Evolutionary conservation across 1,139 yeast species (phyloP).

Genomic region (Yarrowia galli): DNA sequence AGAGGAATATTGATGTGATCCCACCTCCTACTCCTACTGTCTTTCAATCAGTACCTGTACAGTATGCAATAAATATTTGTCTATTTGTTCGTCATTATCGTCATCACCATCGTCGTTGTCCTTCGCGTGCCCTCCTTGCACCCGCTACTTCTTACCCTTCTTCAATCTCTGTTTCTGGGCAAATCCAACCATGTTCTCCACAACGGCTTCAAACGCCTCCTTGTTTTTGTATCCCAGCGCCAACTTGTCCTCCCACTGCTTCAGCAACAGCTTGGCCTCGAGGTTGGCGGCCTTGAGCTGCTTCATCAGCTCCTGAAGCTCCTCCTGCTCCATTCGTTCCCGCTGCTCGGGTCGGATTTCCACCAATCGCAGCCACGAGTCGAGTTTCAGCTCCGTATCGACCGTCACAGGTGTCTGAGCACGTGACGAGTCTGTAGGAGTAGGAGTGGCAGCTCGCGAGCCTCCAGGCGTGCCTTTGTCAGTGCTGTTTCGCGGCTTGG

Average conservation of each 20-base stretch:
- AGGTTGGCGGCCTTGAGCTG: conserved; percentile 47
- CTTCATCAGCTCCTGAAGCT: conserved; percentile 47
- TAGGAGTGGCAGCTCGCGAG: neutral
- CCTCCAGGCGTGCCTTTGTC: neutral
- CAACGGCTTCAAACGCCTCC: conserved; percentile 71
- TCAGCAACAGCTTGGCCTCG: conserved; percentile 53
- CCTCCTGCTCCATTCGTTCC: conserved; percentile 50
- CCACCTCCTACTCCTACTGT: no score
- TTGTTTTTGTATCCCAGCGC: conserved; percentile 59
- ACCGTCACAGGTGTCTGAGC: conserved; percentile 29
- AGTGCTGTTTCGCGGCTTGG: neutral
- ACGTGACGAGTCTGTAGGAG: conserved; percentile 15
- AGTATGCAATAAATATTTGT: conserved; percentile 18
- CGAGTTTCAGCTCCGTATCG: conserved; percentile 40
- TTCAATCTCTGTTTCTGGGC: conserved; percentile 55
- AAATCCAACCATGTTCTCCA: conserved; percentile 73
- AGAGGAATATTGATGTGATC: no score
- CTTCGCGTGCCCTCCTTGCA: no score
- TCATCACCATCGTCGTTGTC: neutral
- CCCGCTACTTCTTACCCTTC: conserved; percentile 17
- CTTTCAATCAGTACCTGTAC: neutral
- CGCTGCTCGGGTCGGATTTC: conserved; percentile 50
- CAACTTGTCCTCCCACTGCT: conserved; percentile 60
- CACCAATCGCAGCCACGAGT: conserved; percentile 49
- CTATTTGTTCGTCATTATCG: neutral